A percentile compares a stretch with the other conserved stretches of the same genome.
Conservation (phyloP, 2,329 filamentous ascomycete genomes). For the Penicillium thymicola region DNA sequence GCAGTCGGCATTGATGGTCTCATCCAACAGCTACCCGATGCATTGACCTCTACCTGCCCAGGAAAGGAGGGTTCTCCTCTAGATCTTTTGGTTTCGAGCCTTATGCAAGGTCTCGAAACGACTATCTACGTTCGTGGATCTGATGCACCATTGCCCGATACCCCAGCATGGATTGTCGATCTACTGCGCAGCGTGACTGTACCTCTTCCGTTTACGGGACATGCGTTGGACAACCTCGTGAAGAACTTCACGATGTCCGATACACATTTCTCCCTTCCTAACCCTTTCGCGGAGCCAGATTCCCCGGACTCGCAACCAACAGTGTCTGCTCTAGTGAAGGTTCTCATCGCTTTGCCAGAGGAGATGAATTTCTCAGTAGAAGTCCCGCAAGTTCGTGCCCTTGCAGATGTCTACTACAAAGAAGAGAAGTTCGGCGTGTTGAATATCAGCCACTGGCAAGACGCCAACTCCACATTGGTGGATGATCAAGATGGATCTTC, state of each 20-base stretch:
- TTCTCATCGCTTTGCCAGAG: conserved; percentile 72
- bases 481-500: conserved; percentile 58
- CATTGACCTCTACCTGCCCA: conserved; percentile 71
- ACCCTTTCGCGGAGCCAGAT: conserved; percentile 71
- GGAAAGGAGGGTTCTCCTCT: conserved; percentile 75
- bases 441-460: conserved; percentile 76
- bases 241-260: conserved; percentile 82
- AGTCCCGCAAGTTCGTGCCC: conserved; percentile 71
- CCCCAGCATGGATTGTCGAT: conserved; percentile 78
- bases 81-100: conserved; percentile 74
- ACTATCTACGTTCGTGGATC: conserved; percentile 82
- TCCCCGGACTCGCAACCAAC: conserved; percentile 70
- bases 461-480: conserved; percentile 73
- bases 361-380: conserved; percentile 84
- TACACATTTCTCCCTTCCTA: conserved; percentile 80
- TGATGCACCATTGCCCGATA: conserved; percentile 60
- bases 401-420: conserved; percentile 77
- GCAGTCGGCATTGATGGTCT: conserved; percentile 67
- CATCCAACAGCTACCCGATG: conserved; percentile 69
- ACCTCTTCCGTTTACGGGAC: conserved; percentile 78
- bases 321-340: conserved; percentile 79
- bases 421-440: conserved; percentile 75
- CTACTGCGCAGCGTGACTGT: conserved; percentile 78
- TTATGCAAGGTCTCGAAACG: conserved; percentile 74
- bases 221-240: conserved; percentile 76